Conservation (phyloP, 2,329 filamentous ascomycete species). For the Xylaria sp. region DNA sequence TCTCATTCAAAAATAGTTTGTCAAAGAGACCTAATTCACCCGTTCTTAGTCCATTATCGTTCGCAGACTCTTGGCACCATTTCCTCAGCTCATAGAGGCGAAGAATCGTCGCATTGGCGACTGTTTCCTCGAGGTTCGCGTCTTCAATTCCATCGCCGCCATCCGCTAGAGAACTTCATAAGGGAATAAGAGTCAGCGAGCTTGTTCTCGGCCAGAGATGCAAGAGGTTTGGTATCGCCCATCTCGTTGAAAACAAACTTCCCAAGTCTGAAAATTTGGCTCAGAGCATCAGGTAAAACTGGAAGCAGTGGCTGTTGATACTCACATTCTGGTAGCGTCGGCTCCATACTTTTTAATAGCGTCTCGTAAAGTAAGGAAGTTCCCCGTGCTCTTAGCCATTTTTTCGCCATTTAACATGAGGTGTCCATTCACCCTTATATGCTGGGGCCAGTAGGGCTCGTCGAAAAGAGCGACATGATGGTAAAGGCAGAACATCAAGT, state of each 20-base stretch:
- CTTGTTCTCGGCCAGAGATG: background rate
- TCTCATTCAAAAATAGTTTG: slow-evolving; percentile 90
- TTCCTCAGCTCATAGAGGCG: slow-evolving; percentile 84
- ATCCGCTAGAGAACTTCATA: slow-evolving; percentile 77
- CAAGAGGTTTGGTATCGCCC: background rate
- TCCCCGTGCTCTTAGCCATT: slow-evolving; percentile 98
- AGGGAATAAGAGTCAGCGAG: slow-evolving; percentile 13
- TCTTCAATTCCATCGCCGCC: slow-evolving; percentile 94
- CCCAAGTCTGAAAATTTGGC: background rate
- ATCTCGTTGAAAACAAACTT: background rate
- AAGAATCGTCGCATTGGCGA: slow-evolving; percentile 86
- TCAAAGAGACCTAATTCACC: slow-evolving; percentile 93
- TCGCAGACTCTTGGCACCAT: slow-evolving; percentile 89
- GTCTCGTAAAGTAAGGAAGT: slow-evolving; percentile 92
- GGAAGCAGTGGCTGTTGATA: background rate
- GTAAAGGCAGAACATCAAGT: slow-evolving; percentile 92
- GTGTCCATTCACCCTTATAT: slow-evolving; percentile 90
- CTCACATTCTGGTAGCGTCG: slow-evolving; percentile 81
- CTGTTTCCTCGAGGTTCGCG: slow-evolving; percentile 96
- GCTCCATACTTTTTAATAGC: slow-evolving; percentile 91
- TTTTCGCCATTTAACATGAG: slow-evolving; percentile 96
- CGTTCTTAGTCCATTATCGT: slow-evolving; percentile 68
- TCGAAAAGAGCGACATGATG: slow-evolving; percentile 87
- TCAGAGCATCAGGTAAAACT: background rate
- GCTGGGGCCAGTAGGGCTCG: slow-evolving; percentile 86